Percentiles rank a stretch among this genome's conserved stretches.
These are phyloP conservation scores for Posidonia oceanica DNA, from an alignment of 116 monocot species.

Conservation along the genomic window DNA sequence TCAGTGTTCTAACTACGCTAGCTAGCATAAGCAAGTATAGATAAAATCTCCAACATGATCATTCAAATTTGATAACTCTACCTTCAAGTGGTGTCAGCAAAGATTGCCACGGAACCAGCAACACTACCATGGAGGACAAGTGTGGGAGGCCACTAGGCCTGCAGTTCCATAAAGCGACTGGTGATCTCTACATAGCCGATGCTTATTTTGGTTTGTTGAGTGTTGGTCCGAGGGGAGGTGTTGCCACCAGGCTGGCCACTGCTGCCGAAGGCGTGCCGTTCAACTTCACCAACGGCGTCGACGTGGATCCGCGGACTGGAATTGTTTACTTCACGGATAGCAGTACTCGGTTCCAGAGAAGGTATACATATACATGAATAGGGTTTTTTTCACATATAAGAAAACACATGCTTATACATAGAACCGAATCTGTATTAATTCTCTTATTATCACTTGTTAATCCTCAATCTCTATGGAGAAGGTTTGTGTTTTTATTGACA, in stretches of 20 bases:
- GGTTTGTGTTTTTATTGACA: no score
- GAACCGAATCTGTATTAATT: no score
- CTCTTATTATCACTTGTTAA: no score
- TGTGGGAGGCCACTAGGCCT: slow-evolving; percentile 67
- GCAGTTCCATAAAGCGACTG: slow-evolving; percentile 31
- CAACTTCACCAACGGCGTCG: slow-evolving; percentile 39
- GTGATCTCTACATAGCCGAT: slow-evolving; percentile 63
- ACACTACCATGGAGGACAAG: slow-evolving; percentile 15
- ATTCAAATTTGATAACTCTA: no score
- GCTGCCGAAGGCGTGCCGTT: slow-evolving; percentile 28
- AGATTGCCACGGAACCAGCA: slow-evolving; percentile 14
- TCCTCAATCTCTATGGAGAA: no score
- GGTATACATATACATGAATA: slow-evolving; percentile 13
- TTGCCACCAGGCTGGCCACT: slow-evolving; percentile 17
- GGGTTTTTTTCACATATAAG: no score
- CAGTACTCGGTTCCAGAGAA: slow-evolving; percentile 30
- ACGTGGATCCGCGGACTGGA: slow-evolving; percentile 46
- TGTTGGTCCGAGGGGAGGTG: slow-evolving; percentile 22
- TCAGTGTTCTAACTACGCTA: no score
- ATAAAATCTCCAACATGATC: no score
- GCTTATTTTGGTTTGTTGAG: slow-evolving; percentile 43
- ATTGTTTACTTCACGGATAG: slow-evolving; percentile 69
- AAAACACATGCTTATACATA: no score
- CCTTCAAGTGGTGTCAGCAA: background rate
- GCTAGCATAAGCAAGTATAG: no score